Evolutionary conservation across 345 rosid genomes (phyloP).

Genomic region (Camelina hispida): DNA sequence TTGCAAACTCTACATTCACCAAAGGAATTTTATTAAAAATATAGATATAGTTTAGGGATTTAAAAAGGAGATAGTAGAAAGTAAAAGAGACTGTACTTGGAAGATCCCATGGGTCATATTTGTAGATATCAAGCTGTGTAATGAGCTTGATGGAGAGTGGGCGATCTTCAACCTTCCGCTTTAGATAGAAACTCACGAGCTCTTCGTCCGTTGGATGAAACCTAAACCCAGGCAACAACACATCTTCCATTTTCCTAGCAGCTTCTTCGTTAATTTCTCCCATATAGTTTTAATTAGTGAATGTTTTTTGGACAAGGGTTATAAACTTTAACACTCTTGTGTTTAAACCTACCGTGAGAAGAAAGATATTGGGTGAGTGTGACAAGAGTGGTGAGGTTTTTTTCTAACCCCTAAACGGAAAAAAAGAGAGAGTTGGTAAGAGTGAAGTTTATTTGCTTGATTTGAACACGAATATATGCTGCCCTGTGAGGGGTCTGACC

Average conservation of each 20-base stretch:
- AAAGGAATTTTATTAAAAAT: neutral
- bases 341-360: neutral
- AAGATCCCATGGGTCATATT: constrained; percentile 87
- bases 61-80: no score
- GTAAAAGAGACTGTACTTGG: neutral
- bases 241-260: constrained; percentile 58
- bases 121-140: constrained; percentile 82
- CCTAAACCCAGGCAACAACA: constrained; percentile 79
- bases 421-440: constrained; percentile 24
- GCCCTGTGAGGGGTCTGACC: constrained; percentile 63
- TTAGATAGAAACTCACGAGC: constrained; percentile 79
- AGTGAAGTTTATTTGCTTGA: constrained; percentile 42
- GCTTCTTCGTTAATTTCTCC: constrained; percentile 47
- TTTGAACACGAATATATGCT: constrained; percentile 69
- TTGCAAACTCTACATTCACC: constrained; percentile 55
- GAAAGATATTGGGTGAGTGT: neutral
- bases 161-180: constrained; percentile 68
- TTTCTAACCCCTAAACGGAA: constrained; percentile 1
- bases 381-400: neutral
- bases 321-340: neutral
- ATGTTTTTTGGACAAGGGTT: no score
- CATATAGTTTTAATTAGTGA: constrained; percentile 38
- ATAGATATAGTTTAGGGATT: no score
- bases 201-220: constrained; percentile 94
- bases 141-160: constrained; percentile 74